Conservation (phyloP, 2,329 filamentous ascomycete species). For the Epichloe glyceriae region DNA sequence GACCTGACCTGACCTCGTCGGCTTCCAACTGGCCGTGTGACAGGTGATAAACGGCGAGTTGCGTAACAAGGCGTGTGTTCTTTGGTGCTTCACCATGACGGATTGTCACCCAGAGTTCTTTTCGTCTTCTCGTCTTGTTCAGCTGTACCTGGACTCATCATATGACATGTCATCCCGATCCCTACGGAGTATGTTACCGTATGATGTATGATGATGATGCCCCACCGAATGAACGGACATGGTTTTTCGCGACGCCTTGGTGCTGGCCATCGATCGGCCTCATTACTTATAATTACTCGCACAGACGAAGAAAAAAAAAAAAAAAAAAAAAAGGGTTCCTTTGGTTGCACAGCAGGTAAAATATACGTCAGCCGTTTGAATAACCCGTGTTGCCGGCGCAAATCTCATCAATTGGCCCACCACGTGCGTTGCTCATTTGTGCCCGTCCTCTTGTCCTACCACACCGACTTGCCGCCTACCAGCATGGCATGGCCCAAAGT, state of each 20-base stretch:
- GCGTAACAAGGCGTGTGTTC: not conserved
- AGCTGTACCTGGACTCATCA: not conserved
- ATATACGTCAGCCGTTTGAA: not conserved
- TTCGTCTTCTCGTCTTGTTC: not conserved
- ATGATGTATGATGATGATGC: not conserved
- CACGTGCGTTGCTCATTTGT: slow-evolving; percentile 2
- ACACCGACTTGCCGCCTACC: not conserved
- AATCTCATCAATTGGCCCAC: not conserved
- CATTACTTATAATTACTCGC: not conserved
- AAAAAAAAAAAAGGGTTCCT: not conserved
- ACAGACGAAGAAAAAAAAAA: no score
- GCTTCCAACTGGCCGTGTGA: not conserved
- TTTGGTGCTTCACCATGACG: not conserved
- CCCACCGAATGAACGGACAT: not conserved
- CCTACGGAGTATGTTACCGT: not conserved
- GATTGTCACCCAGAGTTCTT: no score
- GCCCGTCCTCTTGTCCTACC: not conserved
- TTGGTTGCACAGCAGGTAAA: not conserved
- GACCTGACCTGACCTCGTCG: not conserved
- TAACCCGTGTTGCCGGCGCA: not conserved
- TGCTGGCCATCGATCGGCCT: not conserved
- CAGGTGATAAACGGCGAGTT: not conserved
- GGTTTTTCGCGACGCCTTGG: not conserved
- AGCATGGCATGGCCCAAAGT: not conserved
- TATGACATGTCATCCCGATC: not conserved